Base-by-base conservation (phyloP, 2,329 filamentous ascomycete genomes). In the Daldinia sp. region DNA sequence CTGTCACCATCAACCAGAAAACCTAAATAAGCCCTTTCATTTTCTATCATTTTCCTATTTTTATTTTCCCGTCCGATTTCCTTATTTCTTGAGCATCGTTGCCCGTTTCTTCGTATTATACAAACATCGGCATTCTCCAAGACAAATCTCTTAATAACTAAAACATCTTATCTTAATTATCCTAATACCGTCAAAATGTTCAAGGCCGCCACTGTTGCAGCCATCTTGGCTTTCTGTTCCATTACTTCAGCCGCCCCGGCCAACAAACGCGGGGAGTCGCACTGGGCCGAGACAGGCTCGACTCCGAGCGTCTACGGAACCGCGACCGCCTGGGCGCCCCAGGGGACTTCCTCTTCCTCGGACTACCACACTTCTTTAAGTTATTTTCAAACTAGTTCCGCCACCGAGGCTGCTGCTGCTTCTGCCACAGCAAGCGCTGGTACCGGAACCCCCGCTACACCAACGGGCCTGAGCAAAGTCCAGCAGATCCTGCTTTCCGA, bases 161-260 rank as follows among this genome's bases (percentile, higher is more conserved):
- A 39, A 35, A 54, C 57, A 4, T 53, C 39, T 57, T 55, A 4
- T 53, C 39, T 56, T 49, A 55, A 56, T 48, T 29, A 21, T 15
- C 35, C 3, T 50, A 55, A 51, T 60, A 58, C 53, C 52, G 15
- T 64, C 70, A 78, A 69, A 19, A 81, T 78, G 78, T 70, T 75
- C 73, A 78, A 68, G 54, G 62, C 74, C 37, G 58, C 74, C 54
- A 67, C 75, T 67, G 68, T 76, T 61, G 70, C 77, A 35, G 71
- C 77, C 72, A 69, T 80, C 67, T 64, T 83, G 75, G 78, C 78
- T 60, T 75, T 77, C 54, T 74, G 76, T 63, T 74, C 78, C 34
- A 49, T 74, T 64, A 55, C 58, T 73, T 58, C 51, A 2, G 65
- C 58, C 13, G 61, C 56, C 5, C 63, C 65, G 2, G 54, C 64